Evolutionary conservation across 139 green algal genomes (phyloP), one percentile per base, ranked within the genome.

Genomic region (Pleodorina starrii): DNA sequence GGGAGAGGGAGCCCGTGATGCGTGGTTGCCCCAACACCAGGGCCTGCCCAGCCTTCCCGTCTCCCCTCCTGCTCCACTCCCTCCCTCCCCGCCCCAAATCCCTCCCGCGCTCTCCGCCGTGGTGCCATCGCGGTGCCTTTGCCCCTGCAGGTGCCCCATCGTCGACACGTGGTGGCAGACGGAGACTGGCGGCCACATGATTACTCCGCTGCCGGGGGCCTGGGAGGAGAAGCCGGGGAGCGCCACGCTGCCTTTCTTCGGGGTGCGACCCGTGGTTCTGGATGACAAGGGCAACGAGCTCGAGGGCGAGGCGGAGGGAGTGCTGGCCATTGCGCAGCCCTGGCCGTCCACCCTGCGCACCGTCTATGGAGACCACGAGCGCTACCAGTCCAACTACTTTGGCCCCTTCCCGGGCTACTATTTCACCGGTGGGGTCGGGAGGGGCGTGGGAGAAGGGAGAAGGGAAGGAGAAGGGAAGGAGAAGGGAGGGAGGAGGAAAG

Each of bases 81-180:
- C n/a, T n/a, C n/a, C n/a, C n/a, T n/a, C n/a, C n/a, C n/a, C n/a
- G n/a, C n/a, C n/a, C n/a, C n/a, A n/a, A n/a, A n/a, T n/a, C n/a
- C n/a, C n/a, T n/a, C n/a, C n/a, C n/a, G n/a, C n/a, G n/a, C n/a
- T n/a, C n/a, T n/a, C n/a, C n/a, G n/a, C n/a, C n/a, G n/a, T n/a
- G n/a, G n/a, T n/a, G n/a, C n/a, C n/a, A n/a, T n/a, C n/a, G n/a
- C n/a, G n/a, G n/a, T n/a, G 38, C 63, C 16, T 17, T 68, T 17
- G 12, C 57, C 57, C 29, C 69, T 50, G 46, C 59, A 90, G 94
- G 27, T 98, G 96, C 90, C 94, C 97, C 16, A 95, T 99, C 40
- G 94, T 99, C 4, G 98, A 99, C 94, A 99, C 98, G 5, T 99
- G 96, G 97, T 99, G 97, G 97, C 97, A 99, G 95, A 99, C 97